Evolutionary conservation across 2,329 filamentous ascomycete genomes (phyloP).

Genomic region (Aspergillus caelatus): DNA sequence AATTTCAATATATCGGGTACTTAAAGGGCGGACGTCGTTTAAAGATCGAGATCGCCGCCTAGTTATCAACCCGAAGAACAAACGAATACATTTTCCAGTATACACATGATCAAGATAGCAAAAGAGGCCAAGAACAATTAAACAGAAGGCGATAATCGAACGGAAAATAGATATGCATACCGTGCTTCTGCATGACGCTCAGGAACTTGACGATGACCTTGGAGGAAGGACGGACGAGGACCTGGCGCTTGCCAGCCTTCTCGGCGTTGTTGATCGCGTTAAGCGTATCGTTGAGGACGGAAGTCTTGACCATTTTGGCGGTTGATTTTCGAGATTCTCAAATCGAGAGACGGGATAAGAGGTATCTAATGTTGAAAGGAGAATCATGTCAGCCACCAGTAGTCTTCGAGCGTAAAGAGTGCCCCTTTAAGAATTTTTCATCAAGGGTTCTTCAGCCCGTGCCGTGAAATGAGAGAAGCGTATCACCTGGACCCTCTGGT

Average conservation of each 20-base stretch:
- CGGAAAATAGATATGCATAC: slow-evolving; percentile 63
- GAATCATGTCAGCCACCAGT: slow-evolving; percentile 62
- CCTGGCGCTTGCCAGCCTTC: slow-evolving; percentile 99
- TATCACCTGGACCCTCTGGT: slow-evolving; percentile 39
- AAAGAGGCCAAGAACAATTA: slow-evolving; percentile 8
- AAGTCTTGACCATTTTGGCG: slow-evolving; percentile 98
- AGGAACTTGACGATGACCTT: slow-evolving; percentile 99
- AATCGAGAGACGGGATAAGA: slow-evolving; percentile 46
- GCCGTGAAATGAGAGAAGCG: slow-evolving; percentile 45
- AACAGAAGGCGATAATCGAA: slow-evolving; percentile 44
- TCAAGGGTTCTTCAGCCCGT: slow-evolving; percentile 72
- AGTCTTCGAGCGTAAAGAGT: slow-evolving; percentile 70
- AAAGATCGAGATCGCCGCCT: slow-evolving; percentile 83
- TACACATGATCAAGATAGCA: not conserved
- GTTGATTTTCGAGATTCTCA: slow-evolving; percentile 57
- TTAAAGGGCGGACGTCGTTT: slow-evolving; percentile 99
- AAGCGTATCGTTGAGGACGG: slow-evolving; percentile 98
- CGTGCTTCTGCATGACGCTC: slow-evolving; percentile 98
- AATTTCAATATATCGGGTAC: slow-evolving; percentile 90
- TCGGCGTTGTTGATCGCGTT: slow-evolving; percentile 99
- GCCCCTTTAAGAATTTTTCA: slow-evolving; percentile 51
- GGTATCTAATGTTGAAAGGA: slow-evolving; percentile 35
- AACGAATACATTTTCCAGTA: not conserved
- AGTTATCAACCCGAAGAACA: slow-evolving; percentile 92
- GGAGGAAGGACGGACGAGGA: slow-evolving; percentile 94